These are phyloP conservation scores for Ophiostoma pallidulum DNA, from an alignment of 2,329 filamentous ascomycete species.

Conservation along the genomic window DNA sequence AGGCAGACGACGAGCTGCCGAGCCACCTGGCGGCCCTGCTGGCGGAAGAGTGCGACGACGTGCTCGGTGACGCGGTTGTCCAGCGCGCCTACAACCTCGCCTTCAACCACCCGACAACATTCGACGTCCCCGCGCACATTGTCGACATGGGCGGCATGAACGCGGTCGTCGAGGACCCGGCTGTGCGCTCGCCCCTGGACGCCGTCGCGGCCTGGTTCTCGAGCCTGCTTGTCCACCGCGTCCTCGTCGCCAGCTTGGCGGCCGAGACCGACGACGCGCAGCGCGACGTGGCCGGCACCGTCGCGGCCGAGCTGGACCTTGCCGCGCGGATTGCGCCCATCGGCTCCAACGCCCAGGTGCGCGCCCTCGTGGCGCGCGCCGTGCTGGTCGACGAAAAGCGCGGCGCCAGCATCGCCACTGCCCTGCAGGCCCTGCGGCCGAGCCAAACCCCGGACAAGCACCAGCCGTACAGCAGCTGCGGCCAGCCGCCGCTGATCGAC, in stretches of 20 bases:
- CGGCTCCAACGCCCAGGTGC: slow-evolving; percentile 60
- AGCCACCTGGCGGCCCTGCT: slow-evolving; percentile 68
- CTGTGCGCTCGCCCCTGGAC: slow-evolving; percentile 79
- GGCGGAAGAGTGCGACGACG: slow-evolving; percentile 70
- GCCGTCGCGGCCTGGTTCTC: slow-evolving; percentile 90
- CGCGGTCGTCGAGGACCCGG: slow-evolving; percentile 72
- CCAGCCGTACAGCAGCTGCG: slow-evolving; percentile 22
- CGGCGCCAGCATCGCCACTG: slow-evolving; percentile 46
- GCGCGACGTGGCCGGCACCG: background rate
- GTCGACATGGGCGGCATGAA: slow-evolving; percentile 67
- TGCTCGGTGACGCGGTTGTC: slow-evolving; percentile 66
- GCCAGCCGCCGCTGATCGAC: slow-evolving; percentile 36
- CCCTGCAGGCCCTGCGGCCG: slow-evolving; percentile 42
- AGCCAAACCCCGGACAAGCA: slow-evolving; percentile 27
- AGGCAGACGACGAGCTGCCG: slow-evolving; percentile 55
- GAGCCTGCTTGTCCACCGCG: slow-evolving; percentile 59
- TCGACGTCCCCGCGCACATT: slow-evolving; percentile 46
- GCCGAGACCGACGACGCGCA: slow-evolving; percentile 22
- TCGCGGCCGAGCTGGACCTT: slow-evolving; percentile 47
- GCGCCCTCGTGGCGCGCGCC: slow-evolving; percentile 50
- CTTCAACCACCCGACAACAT: slow-evolving; percentile 69
- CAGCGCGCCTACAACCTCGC: slow-evolving; percentile 84
- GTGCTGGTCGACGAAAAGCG: slow-evolving; percentile 46
- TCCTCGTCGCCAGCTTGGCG: slow-evolving; percentile 55
- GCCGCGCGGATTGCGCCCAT: slow-evolving; percentile 68